A percentile compares a stretch with the other conserved stretches of the same genome.
These are phyloP conservation scores for Xylaria sp. DNA, from an alignment of 2,329 filamentous ascomycete species.

Conservation along the genomic window DNA sequence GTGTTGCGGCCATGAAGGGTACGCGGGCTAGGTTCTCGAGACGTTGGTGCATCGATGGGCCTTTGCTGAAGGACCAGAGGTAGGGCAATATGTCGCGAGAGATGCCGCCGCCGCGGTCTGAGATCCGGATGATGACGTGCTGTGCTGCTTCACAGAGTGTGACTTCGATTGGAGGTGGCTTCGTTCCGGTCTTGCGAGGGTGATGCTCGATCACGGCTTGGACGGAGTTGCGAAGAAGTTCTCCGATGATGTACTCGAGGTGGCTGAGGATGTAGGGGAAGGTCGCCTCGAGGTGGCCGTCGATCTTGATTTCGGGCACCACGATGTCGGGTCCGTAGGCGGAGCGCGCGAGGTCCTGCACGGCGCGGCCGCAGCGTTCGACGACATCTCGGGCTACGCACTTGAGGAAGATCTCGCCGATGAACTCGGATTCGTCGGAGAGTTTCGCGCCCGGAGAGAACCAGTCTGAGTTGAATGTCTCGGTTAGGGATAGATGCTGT, in stretches of 20 bases:
- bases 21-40: constrained; percentile 83
- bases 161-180: constrained; percentile 81
- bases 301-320: constrained; percentile 75
- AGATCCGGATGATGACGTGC: constrained; percentile 93
- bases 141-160: constrained; percentile 90
- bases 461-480: constrained; percentile 87
- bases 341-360: constrained; percentile 66
- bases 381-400: constrained; percentile 90
- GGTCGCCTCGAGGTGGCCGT: constrained; percentile 80
- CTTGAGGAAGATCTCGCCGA: constrained; percentile 91
- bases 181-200: constrained; percentile 21
- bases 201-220: constrained; percentile 82
- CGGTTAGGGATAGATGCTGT: constrained; percentile 89
- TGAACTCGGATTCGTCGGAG: constrained; percentile 66
- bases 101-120: constrained; percentile 90
- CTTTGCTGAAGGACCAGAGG: constrained; percentile 96
- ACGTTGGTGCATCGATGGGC: constrained; percentile 68
- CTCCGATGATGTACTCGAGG: constrained; percentile 93
- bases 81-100: constrained; percentile 78
- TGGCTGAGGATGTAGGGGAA: constrained; percentile 97
- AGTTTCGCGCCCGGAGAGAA: constrained; percentile 77
- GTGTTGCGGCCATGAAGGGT: constrained; percentile 85
- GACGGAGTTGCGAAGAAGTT: constrained; percentile 89
- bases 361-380: constrained; percentile 70
- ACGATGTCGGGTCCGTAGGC: constrained; percentile 66